These are phyloP conservation scores for Arthrobotrys pseudoclavata DNA, from an alignment of 2,329 filamentous ascomycete species.

Conservation along the genomic window DNA sequence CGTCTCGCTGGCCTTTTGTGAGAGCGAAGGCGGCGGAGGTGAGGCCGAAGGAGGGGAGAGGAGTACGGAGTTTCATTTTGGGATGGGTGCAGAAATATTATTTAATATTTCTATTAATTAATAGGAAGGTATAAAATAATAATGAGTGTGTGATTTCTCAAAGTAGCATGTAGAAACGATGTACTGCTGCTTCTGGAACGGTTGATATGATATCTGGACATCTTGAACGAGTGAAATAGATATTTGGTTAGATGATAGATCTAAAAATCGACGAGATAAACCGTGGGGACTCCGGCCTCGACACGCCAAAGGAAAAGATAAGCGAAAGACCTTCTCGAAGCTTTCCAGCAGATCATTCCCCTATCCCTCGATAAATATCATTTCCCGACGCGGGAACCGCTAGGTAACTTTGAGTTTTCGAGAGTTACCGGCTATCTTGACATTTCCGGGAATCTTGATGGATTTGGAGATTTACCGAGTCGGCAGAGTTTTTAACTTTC, in stretches of 20 bases:
- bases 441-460: neutral
- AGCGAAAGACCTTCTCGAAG: neutral
- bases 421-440: neutral
- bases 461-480: neutral
- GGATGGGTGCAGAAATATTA: neutral
- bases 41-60: constrained; percentile 12
- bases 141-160: neutral
- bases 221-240: constrained; percentile 19
- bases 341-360: neutral
- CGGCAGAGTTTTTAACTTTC: neutral
- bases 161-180: neutral
- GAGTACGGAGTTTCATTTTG: constrained; percentile 24
- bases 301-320: neutral
- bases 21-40: constrained; percentile 16
- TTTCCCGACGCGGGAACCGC: neutral
- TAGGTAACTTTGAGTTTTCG: neutral
- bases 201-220: neutral
- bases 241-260: neutral
- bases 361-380: neutral
- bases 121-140: neutral
- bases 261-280: neutral
- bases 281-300: neutral
- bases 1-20: constrained; percentile 33
- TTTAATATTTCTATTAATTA: too few species aligned
- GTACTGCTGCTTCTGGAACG: neutral